These are phyloP conservation scores for Symbiodinium pilosum DNA, from an alignment of 73 alveolate species.

Conservation along the genomic window DNA sequence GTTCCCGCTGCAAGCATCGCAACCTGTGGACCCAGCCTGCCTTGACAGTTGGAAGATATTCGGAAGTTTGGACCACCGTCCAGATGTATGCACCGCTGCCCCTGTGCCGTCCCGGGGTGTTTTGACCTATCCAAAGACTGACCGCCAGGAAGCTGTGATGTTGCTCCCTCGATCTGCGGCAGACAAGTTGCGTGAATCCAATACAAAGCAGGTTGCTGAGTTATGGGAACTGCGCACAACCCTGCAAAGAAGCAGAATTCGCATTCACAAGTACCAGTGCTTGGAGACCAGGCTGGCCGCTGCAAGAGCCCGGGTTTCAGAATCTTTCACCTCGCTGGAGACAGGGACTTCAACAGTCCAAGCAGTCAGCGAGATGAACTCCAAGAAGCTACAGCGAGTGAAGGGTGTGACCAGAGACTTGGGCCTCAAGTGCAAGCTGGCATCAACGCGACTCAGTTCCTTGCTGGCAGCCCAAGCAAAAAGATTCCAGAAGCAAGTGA, in stretches of 20 bases:
- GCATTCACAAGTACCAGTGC: background rate
- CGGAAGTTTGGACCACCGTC: background rate
- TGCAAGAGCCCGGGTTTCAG: background rate
- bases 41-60: background rate
- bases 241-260: background rate
- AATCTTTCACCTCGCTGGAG: background rate
- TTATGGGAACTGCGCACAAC: background rate
- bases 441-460: background rate
- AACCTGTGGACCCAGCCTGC: background rate
- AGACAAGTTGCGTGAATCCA: background rate
- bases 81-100: too few species aligned
- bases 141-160: background rate
- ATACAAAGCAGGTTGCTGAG: background rate
- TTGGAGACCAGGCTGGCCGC: background rate
- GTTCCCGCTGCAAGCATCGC: background rate
- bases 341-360: background rate
- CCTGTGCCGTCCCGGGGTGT: background rate
- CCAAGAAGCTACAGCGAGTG: conserved; percentile 1
- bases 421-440: background rate
- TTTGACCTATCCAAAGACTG: background rate
- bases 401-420: background rate
- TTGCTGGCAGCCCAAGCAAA: background rate
- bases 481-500: too few species aligned
- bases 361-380: background rate
- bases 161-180: background rate